Conservation (phyloP, 495 filamentous ascomycete species). For the Corynascus novoguineensis region DNA sequence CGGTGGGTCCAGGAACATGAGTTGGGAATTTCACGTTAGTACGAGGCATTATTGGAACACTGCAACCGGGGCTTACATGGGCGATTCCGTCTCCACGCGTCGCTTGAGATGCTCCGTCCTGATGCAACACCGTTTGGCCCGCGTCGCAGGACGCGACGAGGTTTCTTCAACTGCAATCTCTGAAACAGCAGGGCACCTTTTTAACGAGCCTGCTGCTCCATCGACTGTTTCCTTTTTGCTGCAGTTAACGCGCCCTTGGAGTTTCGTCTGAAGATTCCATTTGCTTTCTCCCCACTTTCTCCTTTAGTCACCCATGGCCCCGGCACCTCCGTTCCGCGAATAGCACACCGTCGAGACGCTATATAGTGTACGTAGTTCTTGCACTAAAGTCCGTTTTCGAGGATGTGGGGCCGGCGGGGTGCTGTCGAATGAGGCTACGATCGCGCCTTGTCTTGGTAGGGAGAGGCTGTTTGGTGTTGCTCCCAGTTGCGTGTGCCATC, state of each 20-base stretch:
- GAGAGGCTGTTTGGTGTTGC: constrained; percentile 3
- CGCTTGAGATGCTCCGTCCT: constrained; percentile 7
- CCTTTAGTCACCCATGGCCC: neutral
- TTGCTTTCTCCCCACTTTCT: neutral
- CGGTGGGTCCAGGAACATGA: constrained; percentile 11
- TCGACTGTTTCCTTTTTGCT: neutral
- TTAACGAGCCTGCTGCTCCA: neutral
- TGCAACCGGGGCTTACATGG: neutral
- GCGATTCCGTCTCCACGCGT: neutral
- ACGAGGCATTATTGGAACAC: constrained; percentile 19
- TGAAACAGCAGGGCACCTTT: constrained; percentile 23
- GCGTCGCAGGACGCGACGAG: constrained; percentile 19
- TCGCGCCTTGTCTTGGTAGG: neutral
- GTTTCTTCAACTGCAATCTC: constrained; percentile 6
- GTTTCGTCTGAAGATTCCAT: neutral
- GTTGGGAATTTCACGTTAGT: constrained; percentile 11
- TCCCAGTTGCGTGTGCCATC: neutral
- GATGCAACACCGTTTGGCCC: constrained; percentile 5
- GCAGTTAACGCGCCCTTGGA: neutral
- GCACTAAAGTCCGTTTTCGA: neutral
- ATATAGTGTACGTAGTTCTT: too few species aligned
- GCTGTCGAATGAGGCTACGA: constrained; percentile 21
- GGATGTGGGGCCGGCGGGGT: neutral
- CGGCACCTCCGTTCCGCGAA: neutral
- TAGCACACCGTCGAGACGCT: neutral